phyloP scores from a whole-genome alignment of 139 green algal genomes.

The Microglena sp. region DNA sequence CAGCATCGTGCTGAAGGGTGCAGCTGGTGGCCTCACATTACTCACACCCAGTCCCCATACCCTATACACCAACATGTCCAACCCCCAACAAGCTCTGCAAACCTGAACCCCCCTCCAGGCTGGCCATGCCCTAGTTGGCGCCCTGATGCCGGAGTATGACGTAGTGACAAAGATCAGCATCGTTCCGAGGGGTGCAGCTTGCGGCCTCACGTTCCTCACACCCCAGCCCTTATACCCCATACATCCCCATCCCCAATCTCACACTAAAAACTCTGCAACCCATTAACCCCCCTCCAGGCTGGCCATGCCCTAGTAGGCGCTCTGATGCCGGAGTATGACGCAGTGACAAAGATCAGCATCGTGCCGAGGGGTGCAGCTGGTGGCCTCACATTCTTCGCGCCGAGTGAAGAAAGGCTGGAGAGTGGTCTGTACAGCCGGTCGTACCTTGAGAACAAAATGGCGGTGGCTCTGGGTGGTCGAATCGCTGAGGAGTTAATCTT shows the following conservation, averaged over 20 bases:
- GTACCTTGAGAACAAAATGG: conserved; percentile 89
- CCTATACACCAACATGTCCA: too few relatives aligned
- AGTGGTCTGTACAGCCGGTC: conserved; percentile 75
- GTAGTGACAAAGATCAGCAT: conserved; percentile 98
- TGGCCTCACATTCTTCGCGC: conserved; percentile 92
- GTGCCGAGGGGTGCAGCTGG: conserved; percentile 89
- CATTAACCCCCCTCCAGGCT: too few relatives aligned
- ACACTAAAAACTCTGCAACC: too few relatives aligned
- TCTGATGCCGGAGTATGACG: conserved; percentile 99
- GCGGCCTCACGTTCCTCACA: conserved; percentile 95
- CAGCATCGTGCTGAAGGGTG: conserved; percentile 92
- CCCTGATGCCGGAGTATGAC: conserved; percentile 99
- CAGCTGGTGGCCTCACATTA: conserved; percentile 87
- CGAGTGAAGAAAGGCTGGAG: conserved; percentile 81
- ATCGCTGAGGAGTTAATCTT: conserved; percentile 99
- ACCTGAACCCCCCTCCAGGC: too few relatives aligned
- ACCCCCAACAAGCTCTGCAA: too few relatives aligned
- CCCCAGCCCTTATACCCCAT: too few relatives aligned
- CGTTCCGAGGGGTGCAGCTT: conserved; percentile 86
- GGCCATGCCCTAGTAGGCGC: conserved; percentile 74
- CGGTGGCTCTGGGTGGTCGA: conserved; percentile 82
- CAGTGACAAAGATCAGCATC: conserved; percentile 98
- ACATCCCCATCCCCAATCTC: too few relatives aligned
- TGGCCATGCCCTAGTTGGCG: too few relatives aligned
- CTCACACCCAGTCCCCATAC: too few relatives aligned